Evolutionary conservation across 495 filamentous ascomycete genomes (phyloP), one percentile per base, ranked within the genome.

Genomic region (Daldinia grandis): DNA sequence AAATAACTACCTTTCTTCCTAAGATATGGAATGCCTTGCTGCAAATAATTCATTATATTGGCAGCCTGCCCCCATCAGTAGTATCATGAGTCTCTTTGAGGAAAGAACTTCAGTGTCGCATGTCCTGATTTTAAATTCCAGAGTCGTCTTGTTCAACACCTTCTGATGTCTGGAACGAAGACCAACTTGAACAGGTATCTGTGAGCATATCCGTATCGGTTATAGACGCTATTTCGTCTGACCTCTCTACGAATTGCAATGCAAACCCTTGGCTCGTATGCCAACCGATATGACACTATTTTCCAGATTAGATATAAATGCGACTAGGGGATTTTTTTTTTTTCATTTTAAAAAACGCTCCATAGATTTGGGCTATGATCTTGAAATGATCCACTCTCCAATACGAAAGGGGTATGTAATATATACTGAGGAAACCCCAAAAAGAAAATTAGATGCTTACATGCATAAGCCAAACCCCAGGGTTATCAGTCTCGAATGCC

Each of bases 401-500:
- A 31, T 31, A 7, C 30, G 2, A 2, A 31, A 31, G 30, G 30
- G 0, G 30, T 7, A 17, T 31, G 24, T 21, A 5, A 25, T 50
- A 28, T 30, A 27, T 54, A 30, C 10, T 10, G 6, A 31, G 3
- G 14, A 19, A 33, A 55, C 8, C n/a, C n/a, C n/a, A n/a, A 21
- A 27, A 54, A n/a, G 25, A 1, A 6, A 5, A 15, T 19, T 12
- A 0, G 14, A 28, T 31, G 66, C 75, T 75, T 54, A 77, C 75
- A 66, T 87, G 85, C 59, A 85, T 64, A 6, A 85, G 74, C 85
- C 85, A 87, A n/a, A 79, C 75, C 8, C 85, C 85, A 25, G 84
- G 83, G 69, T 88, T 89, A 64, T 89, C 85, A 14, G 84, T 84
- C 78, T 85, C 77, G 72, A 88, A 89, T 9, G 80, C 87, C 2